These are phyloP conservation scores for Malassezia caprae DNA, from an alignment of 1,284 basidiomycete genomes.

Conservation along the genomic window DNA sequence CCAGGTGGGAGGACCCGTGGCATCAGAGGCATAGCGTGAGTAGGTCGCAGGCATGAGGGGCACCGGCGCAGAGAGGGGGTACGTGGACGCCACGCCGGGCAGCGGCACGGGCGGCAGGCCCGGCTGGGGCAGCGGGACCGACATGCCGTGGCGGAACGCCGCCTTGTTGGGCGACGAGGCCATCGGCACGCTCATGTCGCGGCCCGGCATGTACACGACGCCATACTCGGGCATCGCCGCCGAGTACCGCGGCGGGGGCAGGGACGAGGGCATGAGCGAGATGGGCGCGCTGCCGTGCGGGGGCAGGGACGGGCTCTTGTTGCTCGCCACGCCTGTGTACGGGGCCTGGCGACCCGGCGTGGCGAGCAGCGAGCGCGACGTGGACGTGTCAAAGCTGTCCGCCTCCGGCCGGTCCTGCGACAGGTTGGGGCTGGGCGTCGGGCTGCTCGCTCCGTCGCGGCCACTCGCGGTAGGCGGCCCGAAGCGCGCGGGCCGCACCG, in stretches of 20 bases:
- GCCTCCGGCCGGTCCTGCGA: conserved; percentile 10
- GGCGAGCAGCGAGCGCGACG: conserved; percentile 22
- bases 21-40: neutral
- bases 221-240: neutral
- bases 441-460: neutral
- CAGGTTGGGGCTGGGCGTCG: neutral
- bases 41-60: neutral
- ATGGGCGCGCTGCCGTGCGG: conserved; percentile 23
- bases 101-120: neutral
- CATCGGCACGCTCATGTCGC: neutral
- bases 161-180: conserved; percentile 2
- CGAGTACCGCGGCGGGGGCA: conserved; percentile 5
- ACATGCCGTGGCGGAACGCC: neutral
- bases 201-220: conserved; percentile 4
- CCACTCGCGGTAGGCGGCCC: neutral
- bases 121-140: neutral
- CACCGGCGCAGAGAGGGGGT: neutral
- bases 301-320: neutral
- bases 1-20: neutral
- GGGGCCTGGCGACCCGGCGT: conserved; percentile 19
- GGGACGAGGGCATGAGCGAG: conserved; percentile 15
- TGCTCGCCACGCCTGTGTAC: neutral
- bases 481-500: neutral
- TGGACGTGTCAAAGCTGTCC: conserved; percentile 9
- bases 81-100: neutral